Percentiles rank a stretch among this genome's conserved stretches.
phyloP scores from a whole-genome alignment of 148 eudicot species.

The Drosera capensis region DNA sequence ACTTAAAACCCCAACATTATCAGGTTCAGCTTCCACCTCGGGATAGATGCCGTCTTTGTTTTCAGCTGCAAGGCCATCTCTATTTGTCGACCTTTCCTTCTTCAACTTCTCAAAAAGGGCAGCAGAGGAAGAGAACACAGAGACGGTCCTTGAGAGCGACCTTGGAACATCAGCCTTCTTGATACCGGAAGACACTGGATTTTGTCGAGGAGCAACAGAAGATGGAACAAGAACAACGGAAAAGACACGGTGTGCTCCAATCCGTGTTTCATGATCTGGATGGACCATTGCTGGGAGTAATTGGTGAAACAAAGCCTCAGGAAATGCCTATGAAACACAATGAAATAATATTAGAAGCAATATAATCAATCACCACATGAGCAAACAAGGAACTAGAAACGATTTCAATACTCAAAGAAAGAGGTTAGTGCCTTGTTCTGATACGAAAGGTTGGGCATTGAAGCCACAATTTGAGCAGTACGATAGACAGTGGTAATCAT shows the following conservation, averaged over 20 bases:
- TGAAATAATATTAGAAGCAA: slow-evolving; percentile 3
- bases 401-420: background rate
- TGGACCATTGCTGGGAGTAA: slow-evolving; percentile 92
- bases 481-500: slow-evolving; percentile 78
- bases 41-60: slow-evolving; percentile 7
- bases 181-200: slow-evolving; percentile 14
- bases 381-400: too few species aligned
- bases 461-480: slow-evolving; percentile 84
- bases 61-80: slow-evolving; percentile 24
- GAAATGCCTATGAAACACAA: slow-evolving; percentile 56
- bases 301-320: slow-evolving; percentile 89
- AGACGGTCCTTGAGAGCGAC: slow-evolving; percentile 85
- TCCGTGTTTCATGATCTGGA: slow-evolving; percentile 79
- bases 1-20: slow-evolving; percentile 37
- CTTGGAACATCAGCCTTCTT: slow-evolving; percentile 37
- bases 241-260: slow-evolving; percentile 79
- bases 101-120: slow-evolving; percentile 80
- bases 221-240: slow-evolving; percentile 96
- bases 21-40: slow-evolving; percentile 17
- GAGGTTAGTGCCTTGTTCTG: slow-evolving; percentile 43
- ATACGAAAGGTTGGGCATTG: slow-evolving; percentile 69
- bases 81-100: slow-evolving; percentile 33
- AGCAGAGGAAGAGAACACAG: slow-evolving; percentile 95
- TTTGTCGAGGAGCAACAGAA: slow-evolving; percentile 60
- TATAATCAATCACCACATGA: too few species aligned